These are phyloP conservation scores for Parasitella parasitica DNA, from an alignment of 371 early-diverging fungal genomes.

Conservation along the genomic window DNA sequence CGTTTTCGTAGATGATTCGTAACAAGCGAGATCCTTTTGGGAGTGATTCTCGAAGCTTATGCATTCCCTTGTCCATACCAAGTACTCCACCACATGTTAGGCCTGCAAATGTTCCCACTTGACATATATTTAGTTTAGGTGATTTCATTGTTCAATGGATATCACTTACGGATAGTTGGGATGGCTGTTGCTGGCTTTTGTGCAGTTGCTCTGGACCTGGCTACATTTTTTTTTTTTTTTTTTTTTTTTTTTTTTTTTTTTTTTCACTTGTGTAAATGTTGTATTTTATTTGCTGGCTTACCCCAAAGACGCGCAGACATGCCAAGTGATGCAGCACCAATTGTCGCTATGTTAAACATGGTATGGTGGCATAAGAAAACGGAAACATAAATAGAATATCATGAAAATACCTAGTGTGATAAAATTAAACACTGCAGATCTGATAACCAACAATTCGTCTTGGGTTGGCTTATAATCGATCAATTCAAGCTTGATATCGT, in stretches of 20 bases:
- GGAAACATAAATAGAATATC: background rate
- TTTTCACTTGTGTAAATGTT: too few relatives aligned
- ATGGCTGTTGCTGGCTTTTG: slow-evolving; percentile 23
- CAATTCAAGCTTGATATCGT: slow-evolving; percentile 33
- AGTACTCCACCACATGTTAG: slow-evolving; percentile 32
- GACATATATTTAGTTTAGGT: background rate
- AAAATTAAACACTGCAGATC: slow-evolving; percentile 39
- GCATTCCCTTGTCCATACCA: slow-evolving; percentile 47
- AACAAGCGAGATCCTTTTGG: slow-evolving; percentile 36
- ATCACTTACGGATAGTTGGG: slow-evolving; percentile 36
- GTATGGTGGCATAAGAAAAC: background rate
- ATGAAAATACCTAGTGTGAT: slow-evolving; percentile 28
- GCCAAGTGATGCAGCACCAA: slow-evolving; percentile 45
- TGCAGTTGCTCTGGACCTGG: slow-evolving; percentile 18
- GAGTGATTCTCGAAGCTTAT: slow-evolving; percentile 28
- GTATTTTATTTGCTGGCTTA: slow-evolving; percentile 1
- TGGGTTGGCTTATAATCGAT: slow-evolving; percentile 27
- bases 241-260: too few relatives aligned
- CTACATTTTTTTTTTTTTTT: too few relatives aligned
- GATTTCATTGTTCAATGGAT: background rate
- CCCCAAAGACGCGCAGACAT: slow-evolving; percentile 37
- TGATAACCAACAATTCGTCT: slow-evolving; percentile 32
- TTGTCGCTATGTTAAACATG: slow-evolving; percentile 30
- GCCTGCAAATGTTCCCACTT: slow-evolving; percentile 42
- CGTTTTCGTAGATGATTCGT: slow-evolving; percentile 33